Percentiles rank a stretch among this genome's conserved stretches.
These are phyloP conservation scores for Pistacia atlantica DNA, from an alignment of 345 rosid genomes.

Conservation along the genomic window DNA sequence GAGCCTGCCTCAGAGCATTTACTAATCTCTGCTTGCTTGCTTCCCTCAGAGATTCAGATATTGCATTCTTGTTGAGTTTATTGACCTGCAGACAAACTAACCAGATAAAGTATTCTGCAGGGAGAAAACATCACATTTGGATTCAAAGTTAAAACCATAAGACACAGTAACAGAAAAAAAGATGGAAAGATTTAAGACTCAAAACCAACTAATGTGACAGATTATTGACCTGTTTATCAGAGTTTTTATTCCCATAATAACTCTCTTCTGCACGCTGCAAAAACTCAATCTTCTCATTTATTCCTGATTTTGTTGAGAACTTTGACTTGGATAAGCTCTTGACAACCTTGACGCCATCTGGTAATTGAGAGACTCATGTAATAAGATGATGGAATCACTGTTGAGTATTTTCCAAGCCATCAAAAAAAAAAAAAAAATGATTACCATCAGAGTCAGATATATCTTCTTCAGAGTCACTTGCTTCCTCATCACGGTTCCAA, in stretches of 20 bases:
- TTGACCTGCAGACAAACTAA: conserved; percentile 43
- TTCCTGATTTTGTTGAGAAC: conserved; percentile 50
- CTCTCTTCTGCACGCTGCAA: conserved; percentile 77
- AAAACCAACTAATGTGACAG: not conserved
- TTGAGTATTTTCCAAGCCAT: not conserved
- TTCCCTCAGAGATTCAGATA: conserved; percentile 66
- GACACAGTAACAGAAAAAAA: not conserved
- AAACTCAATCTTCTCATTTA: conserved; percentile 62
- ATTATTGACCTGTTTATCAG: conserved; percentile 57
- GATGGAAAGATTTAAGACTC: not conserved
- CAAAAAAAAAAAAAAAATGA: conserved; percentile 8
- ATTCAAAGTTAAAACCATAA: not conserved
- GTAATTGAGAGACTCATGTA: conserved; percentile 22
- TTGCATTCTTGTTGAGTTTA: conserved; percentile 61
- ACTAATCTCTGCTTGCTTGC: conserved; percentile 71
- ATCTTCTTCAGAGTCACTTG: conserved; percentile 79
- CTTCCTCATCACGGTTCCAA: conserved; percentile 89
- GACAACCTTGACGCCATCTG: conserved; percentile 54
- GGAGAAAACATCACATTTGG: not conserved
- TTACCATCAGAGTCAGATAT: conserved; percentile 88
- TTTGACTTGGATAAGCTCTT: conserved; percentile 48
- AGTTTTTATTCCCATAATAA: conserved; percentile 44
- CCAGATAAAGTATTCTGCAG: conserved; percentile 2
- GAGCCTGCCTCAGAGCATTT: conserved; percentile 56
- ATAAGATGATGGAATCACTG: conserved; percentile 3